Evolutionary conservation across 345 rosid genomes (phyloP), one percentile per base, ranked within the genome.

Genomic region (Firmiana major): DNA sequence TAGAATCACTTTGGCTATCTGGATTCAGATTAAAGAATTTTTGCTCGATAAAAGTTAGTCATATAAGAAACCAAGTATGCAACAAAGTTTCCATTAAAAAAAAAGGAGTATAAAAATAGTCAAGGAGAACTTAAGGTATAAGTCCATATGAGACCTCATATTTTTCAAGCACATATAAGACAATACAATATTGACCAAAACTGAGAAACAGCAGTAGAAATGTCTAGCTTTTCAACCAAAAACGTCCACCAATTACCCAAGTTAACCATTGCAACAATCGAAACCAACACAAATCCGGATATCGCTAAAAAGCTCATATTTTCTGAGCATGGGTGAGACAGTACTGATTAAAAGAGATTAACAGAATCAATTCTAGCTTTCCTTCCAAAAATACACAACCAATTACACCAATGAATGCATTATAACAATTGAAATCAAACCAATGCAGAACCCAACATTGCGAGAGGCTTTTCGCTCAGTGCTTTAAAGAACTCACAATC

Each of bases 1-100:
- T 91, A 55, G 87, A 81, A 67, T 96, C 94, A 53, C 93, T 92
- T 82, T 91, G 99, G 85, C 94, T 96, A 86, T 96, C 99, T 93
- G 76, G 36, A 36, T 78, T 75, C 9, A 3, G 68, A 51, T 82
- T 81, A 81, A 88, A 83, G 91, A 85, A 55, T 62, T 22, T 53
- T 53, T 48, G 67, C 40, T 54, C 1, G 21, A 51, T 16, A 71
- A 28, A 21, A 31, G 34, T 6, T 9, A 17, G 19, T 19, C 60
- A 49, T 12, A 45, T 13, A 69, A 45, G 7, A 46, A 24, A 45
- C 0, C 4, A 46, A 46, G 36, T 13, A 45, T 9, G 5, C 16
- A 67, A 67, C 31, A 46, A 69, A 22, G 26, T 58, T 58, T 58
- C 31, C 13, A 22, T 58, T 58, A 7, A 57, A 21, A 57, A 10